Evolutionary conservation across 208 protist genomes (phyloP).

Genomic region (Trypanosoma scelopori): DNA sequence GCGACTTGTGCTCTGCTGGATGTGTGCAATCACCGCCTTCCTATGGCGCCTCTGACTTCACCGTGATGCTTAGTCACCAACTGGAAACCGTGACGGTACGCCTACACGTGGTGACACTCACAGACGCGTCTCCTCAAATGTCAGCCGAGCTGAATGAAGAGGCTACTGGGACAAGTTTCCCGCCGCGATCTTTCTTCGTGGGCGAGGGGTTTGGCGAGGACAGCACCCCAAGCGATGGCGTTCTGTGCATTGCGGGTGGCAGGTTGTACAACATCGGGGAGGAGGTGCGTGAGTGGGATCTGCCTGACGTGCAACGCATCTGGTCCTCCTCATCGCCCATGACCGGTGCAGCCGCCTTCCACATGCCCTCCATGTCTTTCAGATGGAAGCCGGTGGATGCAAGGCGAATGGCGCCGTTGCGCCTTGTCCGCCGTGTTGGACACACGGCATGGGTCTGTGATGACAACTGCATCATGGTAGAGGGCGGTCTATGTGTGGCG

Average conservation of each 20-base stretch:
- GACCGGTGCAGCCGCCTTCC: slow-evolving; percentile 2
- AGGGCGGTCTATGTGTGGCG: neutral
- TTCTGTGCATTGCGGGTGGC: slow-evolving; percentile 1
- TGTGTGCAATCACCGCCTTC: neutral
- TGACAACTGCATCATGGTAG: slow-evolving; percentile 1
- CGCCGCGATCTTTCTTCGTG: neutral
- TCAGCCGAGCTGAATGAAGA: neutral
- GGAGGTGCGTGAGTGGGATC: slow-evolving; percentile 7
- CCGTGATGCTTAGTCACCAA: neutral
- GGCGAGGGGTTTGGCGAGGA: slow-evolving; percentile 8
- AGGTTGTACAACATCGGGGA: slow-evolving; percentile 15
- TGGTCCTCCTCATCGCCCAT: neutral
- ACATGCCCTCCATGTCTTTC: slow-evolving; percentile 5
- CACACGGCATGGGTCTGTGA: slow-evolving; percentile 8
- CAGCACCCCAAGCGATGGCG: neutral
- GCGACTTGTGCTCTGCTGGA: neutral
- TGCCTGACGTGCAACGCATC: neutral
- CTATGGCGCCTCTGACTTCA: slow-evolving; percentile 7
- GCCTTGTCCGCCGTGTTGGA: neutral
- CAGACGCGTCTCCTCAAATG: neutral
- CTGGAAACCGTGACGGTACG: slow-evolving; percentile 2
- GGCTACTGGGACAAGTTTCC: neutral
- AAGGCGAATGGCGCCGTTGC: neutral
- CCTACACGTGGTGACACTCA: slow-evolving; percentile 1
- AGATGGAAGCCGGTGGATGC: slow-evolving; percentile 2